phyloP scores from a whole-genome alignment of 2,329 filamentous ascomycete genomes.

The Periglandula ipomoeae region DNA sequence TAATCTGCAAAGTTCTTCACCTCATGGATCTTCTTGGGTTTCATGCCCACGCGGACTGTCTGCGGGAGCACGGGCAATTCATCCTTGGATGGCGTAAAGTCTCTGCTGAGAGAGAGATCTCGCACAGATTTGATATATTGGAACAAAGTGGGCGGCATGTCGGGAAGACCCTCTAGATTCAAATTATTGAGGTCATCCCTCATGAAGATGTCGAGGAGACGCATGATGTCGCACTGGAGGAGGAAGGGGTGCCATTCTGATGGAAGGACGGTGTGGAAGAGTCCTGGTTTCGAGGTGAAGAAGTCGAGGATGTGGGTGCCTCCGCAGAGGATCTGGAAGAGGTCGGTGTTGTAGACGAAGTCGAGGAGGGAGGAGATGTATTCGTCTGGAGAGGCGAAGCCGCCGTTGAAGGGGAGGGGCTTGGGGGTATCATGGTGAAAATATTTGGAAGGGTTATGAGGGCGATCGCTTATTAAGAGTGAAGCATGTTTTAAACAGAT shows the following conservation, averaged over 20 bases:
- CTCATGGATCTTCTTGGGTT: constrained; percentile 90
- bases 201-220: constrained; percentile 72
- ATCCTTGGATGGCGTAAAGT: constrained; percentile 37
- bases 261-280: constrained; percentile 71
- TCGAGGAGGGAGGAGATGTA: constrained; percentile 72
- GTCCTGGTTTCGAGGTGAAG: constrained; percentile 73
- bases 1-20: constrained; percentile 86
- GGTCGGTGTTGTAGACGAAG: constrained; percentile 64
- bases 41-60: constrained; percentile 82
- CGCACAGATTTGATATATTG: constrained; percentile 66
- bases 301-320: constrained; percentile 98
- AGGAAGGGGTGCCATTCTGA: constrained; percentile 77
- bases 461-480: not conserved
- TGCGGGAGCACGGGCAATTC: constrained; percentile 53
- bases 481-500: too few species aligned
- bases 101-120: constrained; percentile 55
- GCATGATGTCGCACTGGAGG: constrained; percentile 58
- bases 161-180: constrained; percentile 15
- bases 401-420: constrained; percentile 58
- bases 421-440: constrained; percentile 19
- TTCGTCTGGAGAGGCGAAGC: constrained; percentile 61
- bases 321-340: constrained; percentile 84
- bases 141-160: constrained; percentile 49
- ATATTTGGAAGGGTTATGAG: not conserved
- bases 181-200: constrained; percentile 55